phyloP scores from a whole-genome alignment of 2,329 filamentous ascomycete genomes.

The Verticillium dahliae region DNA sequence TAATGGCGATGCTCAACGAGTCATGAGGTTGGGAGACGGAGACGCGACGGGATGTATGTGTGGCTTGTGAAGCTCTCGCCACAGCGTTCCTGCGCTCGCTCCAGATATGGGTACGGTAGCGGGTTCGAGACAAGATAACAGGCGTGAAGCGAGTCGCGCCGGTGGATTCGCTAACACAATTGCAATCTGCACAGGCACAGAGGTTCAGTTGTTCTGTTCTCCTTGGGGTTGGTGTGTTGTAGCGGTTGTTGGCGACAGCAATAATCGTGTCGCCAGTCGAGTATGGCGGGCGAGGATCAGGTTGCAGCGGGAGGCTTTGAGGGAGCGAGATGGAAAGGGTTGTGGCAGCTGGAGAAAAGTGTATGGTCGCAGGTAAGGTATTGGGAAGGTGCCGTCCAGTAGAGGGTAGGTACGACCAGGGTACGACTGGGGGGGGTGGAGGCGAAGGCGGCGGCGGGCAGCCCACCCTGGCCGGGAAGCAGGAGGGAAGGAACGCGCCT shows the following conservation, averaged over 20 bases:
- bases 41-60: slow-evolving; percentile 1
- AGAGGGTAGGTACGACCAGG: not conserved
- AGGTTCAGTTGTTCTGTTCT: not conserved
- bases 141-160: not conserved
- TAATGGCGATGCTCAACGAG: not conserved
- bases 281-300: not conserved
- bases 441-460: not conserved
- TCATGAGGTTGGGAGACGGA: not conserved
- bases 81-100: not conserved
- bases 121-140: not conserved
- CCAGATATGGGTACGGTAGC: not conserved
- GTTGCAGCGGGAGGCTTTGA: not conserved
- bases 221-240: not conserved
- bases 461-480: not conserved
- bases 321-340: not conserved
- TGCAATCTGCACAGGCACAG: not conserved
- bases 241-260: not conserved
- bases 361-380: not conserved
- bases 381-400: not conserved
- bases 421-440: not conserved
- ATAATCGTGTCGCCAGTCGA: not conserved
- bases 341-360: slow-evolving; percentile 3
- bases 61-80: slow-evolving; percentile 5
- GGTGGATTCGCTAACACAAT: not conserved
- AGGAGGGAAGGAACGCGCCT: not conserved